Conservation (phyloP, 169 alveolate genomes). For the Plasmodium gaboni region DNA sequence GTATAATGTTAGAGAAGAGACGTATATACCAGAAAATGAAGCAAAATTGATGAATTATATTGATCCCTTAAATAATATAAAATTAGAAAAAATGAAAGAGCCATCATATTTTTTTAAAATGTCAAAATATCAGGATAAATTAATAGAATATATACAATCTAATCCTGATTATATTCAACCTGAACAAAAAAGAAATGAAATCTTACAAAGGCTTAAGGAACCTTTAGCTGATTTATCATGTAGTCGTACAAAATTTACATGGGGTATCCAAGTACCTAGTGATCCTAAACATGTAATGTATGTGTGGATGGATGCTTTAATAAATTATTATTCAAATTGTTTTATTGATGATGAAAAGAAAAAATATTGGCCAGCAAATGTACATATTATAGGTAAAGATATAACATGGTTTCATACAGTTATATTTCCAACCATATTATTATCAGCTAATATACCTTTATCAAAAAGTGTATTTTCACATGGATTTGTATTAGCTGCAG, state of each 20-base stretch:
- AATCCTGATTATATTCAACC: slow-evolving; percentile 90
- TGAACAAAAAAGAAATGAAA: slow-evolving; percentile 85
- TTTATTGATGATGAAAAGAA: slow-evolving; percentile 78
- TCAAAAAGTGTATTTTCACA: slow-evolving; percentile 93
- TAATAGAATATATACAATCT: slow-evolving; percentile 84
- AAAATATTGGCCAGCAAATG: slow-evolving; percentile 85
- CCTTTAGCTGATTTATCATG: slow-evolving; percentile 92
- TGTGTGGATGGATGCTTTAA: slow-evolving; percentile 96
- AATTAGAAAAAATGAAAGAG: slow-evolving; percentile 90
- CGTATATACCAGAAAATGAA: slow-evolving; percentile 92
- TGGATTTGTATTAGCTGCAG: slow-evolving; percentile 94
- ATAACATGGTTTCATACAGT: slow-evolving; percentile 95
- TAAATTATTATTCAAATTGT: slow-evolving; percentile 90
- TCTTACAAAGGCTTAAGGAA: slow-evolving; percentile 86
- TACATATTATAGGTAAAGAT: slow-evolving; percentile 91
- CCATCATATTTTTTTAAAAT: slow-evolving; percentile 92
- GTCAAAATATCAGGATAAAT: slow-evolving; percentile 89
- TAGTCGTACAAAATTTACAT: slow-evolving; percentile 91
- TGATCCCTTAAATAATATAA: slow-evolving; percentile 89
- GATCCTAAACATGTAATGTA: slow-evolving; percentile 93
- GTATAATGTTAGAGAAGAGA: slow-evolving; percentile 94
- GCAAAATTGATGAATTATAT: slow-evolving; percentile 90
- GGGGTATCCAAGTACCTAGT: slow-evolving; percentile 95
- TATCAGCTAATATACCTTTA: slow-evolving; percentile 87
- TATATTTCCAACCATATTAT: slow-evolving; percentile 92